Evolutionary conservation across 1,284 basidiomycete genomes (phyloP).

Genomic region (Waitea zeae): DNA sequence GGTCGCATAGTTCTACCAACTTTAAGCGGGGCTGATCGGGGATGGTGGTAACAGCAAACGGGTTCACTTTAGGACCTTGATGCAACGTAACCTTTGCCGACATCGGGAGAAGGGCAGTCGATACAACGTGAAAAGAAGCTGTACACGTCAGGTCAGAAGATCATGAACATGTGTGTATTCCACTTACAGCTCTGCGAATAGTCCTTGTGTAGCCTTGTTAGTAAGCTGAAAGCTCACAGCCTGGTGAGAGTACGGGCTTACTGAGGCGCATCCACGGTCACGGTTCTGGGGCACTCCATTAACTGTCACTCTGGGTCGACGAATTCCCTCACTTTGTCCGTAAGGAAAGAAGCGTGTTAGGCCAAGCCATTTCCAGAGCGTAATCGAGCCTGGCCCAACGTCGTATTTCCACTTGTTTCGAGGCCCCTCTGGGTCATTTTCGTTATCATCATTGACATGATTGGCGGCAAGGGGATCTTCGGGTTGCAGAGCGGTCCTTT

Average conservation of each 20-base stretch:
- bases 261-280: slow-evolving; percentile 22
- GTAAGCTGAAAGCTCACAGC: slow-evolving; percentile 4
- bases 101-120: no score
- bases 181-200: slow-evolving; percentile 49
- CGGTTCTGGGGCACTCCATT: slow-evolving; percentile 36
- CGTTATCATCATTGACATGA: slow-evolving; percentile 4
- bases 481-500: no score
- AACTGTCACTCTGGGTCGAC: slow-evolving; percentile 7
- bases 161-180: no score
- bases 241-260: no score
- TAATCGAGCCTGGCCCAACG: slow-evolving; percentile 27
- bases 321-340: slow-evolving; percentile 10
- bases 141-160: no score
- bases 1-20: no score
- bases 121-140: no score
- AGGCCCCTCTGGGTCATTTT: neutral
- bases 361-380: slow-evolving; percentile 50
- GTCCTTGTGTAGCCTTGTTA: slow-evolving; percentile 24
- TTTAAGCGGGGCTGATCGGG: no score
- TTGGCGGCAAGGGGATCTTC: slow-evolving; percentile 34
- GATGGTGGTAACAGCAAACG: no score
- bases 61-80: no score
- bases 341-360: slow-evolving; percentile 48
- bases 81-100: no score
- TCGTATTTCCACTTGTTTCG: slow-evolving; percentile 3